Evolutionary conservation across 495 filamentous ascomycete genomes (phyloP), one percentile per base, ranked within the genome.

Genomic region (Aspergillus saccharolyticus): DNA sequence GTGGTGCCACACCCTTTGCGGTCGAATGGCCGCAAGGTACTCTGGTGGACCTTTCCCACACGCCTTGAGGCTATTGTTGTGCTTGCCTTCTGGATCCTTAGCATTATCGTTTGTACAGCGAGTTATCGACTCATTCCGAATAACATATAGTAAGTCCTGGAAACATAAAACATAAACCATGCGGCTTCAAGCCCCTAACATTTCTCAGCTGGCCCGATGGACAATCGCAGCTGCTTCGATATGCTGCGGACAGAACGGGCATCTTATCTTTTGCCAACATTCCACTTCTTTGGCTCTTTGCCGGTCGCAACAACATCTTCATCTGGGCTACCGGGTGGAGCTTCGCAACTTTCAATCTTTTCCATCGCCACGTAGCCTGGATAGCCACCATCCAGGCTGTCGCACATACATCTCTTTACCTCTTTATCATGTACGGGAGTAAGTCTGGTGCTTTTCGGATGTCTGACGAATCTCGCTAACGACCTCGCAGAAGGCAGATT

Each of bases 281-380:
- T 15, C 75, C 79, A 0, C 62, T 84, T 3, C 19, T 81, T 21
- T 79, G 78, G 67, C 63, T 83, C 1, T 82, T 83, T 49, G 73
- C 73, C 2, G 75, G 75, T 3, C 76, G 81, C 28, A 85, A 83
- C 59, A 83, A 84, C 53, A 73, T 83, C 16, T 70, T 84, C 33
- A 61, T 80, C 2, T 81, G 78, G 80, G 63, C 78, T 10, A 83
- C 80, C 0, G 78, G 80, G 0, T 84, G 80, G 79, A 77, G 72
- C 39, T 80, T 80, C 58, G 69, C 77, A 1, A 80, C 73, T 0
- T 82, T 81, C 60, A 79, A 80, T 46, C 62, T 80, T 2, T 80
- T 83, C 28, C 82, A 84, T 69, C 79, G 80, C 16, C 79, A 80
- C 74, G 70, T 82, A 24, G 81, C 81, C 4, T 70, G 79, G 53